Evolutionary conservation across 106 monocot genomes (phyloP).

Genomic region (Dendrobium catenatum): DNA sequence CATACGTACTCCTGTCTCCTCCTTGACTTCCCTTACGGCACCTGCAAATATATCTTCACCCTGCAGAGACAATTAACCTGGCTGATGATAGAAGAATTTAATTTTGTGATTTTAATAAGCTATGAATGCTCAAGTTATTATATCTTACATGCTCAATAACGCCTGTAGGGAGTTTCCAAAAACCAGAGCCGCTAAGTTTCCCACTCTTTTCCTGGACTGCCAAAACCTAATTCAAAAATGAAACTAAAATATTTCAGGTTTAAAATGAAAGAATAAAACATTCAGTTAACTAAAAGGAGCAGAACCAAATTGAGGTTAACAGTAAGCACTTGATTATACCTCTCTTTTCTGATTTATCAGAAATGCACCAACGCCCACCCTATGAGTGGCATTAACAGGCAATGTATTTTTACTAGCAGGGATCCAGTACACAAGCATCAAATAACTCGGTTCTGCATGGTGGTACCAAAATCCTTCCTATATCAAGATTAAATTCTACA

Average conservation of each 20-base stretch:
- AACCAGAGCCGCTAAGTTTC: constrained; percentile 45
- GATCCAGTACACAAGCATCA: constrained; percentile 97
- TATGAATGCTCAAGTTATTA: neutral
- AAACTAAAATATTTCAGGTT: neutral
- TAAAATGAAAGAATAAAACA: neutral
- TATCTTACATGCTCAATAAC: constrained; percentile 70
- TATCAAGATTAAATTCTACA: constrained; percentile 12
- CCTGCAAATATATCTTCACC: constrained; percentile 84
- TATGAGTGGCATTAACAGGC: constrained; percentile 81
- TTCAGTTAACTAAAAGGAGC: neutral
- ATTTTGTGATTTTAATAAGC: neutral
- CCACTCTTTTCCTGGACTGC: constrained; percentile 93
- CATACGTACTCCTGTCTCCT: constrained; percentile 88
- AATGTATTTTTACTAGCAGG: constrained; percentile 68
- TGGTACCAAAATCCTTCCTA: constrained; percentile 97
- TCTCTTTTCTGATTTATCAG: constrained; percentile 82
- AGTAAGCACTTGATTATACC: constrained; percentile 30
- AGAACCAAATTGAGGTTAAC: neutral
- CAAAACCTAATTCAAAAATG: constrained; percentile 47
- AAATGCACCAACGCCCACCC: constrained; percentile 91
- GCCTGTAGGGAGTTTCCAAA: constrained; percentile 96
- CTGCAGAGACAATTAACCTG: constrained; percentile 23
- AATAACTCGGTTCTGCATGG: constrained; percentile 86
- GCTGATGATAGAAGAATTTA: neutral
- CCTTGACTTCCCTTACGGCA: constrained; percentile 87